Evolutionary conservation across 2,329 filamentous ascomycete species (phyloP), one percentile per base, ranked within the genome.

Genomic region (Rhinocladiella mackenziei): DNA sequence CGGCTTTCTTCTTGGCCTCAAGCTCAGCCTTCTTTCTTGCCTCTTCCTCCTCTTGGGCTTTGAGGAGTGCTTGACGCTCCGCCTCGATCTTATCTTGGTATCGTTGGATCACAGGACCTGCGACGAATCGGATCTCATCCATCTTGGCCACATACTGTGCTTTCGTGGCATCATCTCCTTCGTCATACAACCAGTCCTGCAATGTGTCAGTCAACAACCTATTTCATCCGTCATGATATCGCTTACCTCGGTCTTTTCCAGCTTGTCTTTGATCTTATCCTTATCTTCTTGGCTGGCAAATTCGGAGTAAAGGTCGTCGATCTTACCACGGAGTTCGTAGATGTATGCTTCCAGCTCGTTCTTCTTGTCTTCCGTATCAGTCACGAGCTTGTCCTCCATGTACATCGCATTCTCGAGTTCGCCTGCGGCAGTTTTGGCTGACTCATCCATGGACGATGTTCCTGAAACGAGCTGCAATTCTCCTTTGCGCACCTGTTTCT

Each of bases 321-420:
- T 80, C 81, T 96, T 96, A 71, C 88, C 88, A 59, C 91, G 86
- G 64, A 95, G 78, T 62, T 97, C 89, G 72, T 98, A 98, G 71
- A 97, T 96, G 72, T 84, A 94, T 17, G 87, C 83, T 77, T 98
- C 92, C 41, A 98, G 86, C 72, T 97, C 91, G 75, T 98, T 98
- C 87, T 97, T 98, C 81, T 94, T 94, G 75, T 97, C 89, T 66
- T 97, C 92, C 26, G 92, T 98, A 67, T 97, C 92, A 58, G 86
- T 87, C 44, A 98, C 89, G 46, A 97, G 83, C 79, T 97, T 98
- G 74, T 98, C 92, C 70, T 96, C 89, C 81, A 94, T 91, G 58
- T 89, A 81, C 92, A 98, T 97, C 59, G 81, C 66, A 56, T 82
- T 77, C 73, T 98, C 92, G 67, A 83, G 83, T 77, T 98, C 92